Evolutionary conservation across 768 basidiomycete species (phyloP), one percentile per base, ranked within the genome.

Genomic region (Hemileccinum rubropunctum): DNA sequence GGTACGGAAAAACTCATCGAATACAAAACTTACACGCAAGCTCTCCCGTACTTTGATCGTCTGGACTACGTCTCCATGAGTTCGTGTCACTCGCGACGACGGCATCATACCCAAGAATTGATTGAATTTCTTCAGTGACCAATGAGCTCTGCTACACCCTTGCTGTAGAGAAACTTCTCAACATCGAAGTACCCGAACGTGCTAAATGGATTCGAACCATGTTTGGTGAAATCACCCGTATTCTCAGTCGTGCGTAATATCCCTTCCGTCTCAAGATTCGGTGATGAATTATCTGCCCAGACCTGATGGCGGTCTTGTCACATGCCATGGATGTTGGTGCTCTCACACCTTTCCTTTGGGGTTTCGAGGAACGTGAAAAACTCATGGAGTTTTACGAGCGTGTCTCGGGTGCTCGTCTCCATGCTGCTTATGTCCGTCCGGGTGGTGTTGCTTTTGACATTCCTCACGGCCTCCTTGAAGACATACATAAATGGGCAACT

Each of bases 301-400:
- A 99, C 65, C 75, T 98, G 52, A 99, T 99, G 95, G 95, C 95
- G 53, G 79, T 98, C 52, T 80, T 99, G 36, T 91, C 95, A 2
- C 92, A 95, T 70, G 86, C 90, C 45, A 94, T 93, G 90, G 93
- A 99, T 63, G 95, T 99, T 55, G 95, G 95, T 67, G 95, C 92
- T 51, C 82, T 99, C 10, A 99, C 95, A 2, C 95, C 95, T 33
- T 99, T 98, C 85, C 77, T 99, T 27, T 99, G 95, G 94, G 95
- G 95, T 60, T 98, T 98, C 78, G 95, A 98, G 72, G 95, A 99
- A 71, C 92, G 95, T 48, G 95, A 98, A 75, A 99, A 99, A 77
- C 83, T 98, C 56, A 98, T 98, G 95, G 95, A 99, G 67, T 99
- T 98, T 73, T 99, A 99, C 69, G 95, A 99, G 73, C 93, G 95